Base-by-base conservation (phyloP, 495 filamentous ascomycete species). In the Trichoderma reesei region DNA sequence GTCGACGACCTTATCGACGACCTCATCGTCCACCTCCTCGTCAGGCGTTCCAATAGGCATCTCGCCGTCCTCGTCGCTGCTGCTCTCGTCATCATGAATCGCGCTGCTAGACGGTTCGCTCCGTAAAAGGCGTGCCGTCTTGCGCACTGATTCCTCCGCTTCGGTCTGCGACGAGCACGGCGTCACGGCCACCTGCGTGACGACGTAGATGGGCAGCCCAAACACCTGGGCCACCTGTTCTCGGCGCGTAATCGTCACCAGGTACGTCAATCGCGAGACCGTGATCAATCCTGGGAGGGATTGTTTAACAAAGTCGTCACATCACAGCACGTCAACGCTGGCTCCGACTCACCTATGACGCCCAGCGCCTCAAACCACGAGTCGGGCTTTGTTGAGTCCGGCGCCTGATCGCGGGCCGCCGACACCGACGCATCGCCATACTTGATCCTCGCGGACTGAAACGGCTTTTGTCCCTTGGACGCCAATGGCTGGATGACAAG, bases 201-300 rank as follows among this genome's bases (percentile, higher is more conserved):
- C 81, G 48, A 89, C 85, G 72, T 96, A 97, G 62, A 97, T 78
- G 3, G 92, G 88, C 59, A 85, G 85, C 16, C 90, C 90, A 62
- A 85, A 85, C 60, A 97, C 86, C 65, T 90, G 85, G 1, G 94
- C 94, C 60, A 98, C 92, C 72, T 96, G 90, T 67, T 93, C 80
- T 42, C 92, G 88, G 63, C 86, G 79, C 8, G 87, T 90, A 66
- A 97, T 91, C 31, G 88, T 85, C 61, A 98, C 83, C 14, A 98
- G 84, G 76, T 90, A 96, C 64, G 86, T 88, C 61, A 81, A 76
- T 41, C 80, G 85, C 60, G 85, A 91, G 68, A 90, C 87, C 61
- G 86, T 88, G 41, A 90, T 74, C 5, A 91, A 77, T 16, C 90
- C 90, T 94, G 69, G 11, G 26, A 26, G 26, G 20, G 26, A 56